Evolutionary conservation across 352 stramenopile species (phyloP).

Genomic region (Phytophthora hybrid): DNA sequence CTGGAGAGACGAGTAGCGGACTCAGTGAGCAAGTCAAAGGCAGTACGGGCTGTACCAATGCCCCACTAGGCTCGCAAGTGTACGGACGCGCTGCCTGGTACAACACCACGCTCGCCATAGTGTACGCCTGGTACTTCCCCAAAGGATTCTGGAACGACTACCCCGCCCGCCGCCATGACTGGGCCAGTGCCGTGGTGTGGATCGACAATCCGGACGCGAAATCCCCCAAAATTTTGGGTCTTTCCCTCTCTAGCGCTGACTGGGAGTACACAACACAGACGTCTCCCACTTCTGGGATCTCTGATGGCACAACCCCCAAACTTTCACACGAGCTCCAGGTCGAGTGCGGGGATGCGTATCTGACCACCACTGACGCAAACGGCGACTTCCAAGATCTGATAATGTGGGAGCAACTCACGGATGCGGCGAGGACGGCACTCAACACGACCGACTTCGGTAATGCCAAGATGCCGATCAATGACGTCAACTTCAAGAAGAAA

Average conservation of each 20-base stretch:
- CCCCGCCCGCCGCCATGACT: constrained; percentile 20
- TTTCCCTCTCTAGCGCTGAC: constrained; percentile 16
- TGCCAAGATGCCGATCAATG: constrained; percentile 19
- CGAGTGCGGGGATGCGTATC: constrained; percentile 7
- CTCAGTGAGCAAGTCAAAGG: constrained; percentile 9
- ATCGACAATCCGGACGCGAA: constrained; percentile 13
- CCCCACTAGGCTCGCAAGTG: constrained; percentile 22
- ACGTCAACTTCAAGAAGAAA: constrained; percentile 21
- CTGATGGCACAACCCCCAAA: constrained; percentile 13
- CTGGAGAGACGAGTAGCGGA: constrained; percentile 14
- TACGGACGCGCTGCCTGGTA: constrained; percentile 25
- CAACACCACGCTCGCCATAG: constrained; percentile 22
- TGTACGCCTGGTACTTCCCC: constrained; percentile 33
- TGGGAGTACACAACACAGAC: constrained; percentile 20
- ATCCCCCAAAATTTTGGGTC: constrained; percentile 8
- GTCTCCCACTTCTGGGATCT: constrained; percentile 7
- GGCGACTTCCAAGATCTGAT: constrained; percentile 11
- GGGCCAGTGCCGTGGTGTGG: constrained; percentile 27
- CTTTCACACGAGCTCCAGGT: constrained; percentile 12
- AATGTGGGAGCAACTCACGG: constrained; percentile 28
- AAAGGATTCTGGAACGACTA: constrained; percentile 22
- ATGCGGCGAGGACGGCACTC: constrained; percentile 17
- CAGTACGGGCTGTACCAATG: constrained; percentile 1
- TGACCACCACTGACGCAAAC: constrained; percentile 10
- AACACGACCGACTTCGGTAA: constrained; percentile 23